These are phyloP conservation scores for Ogataea degrootiae DNA, from an alignment of 805 yeast species.

Conservation along the genomic window DNA sequence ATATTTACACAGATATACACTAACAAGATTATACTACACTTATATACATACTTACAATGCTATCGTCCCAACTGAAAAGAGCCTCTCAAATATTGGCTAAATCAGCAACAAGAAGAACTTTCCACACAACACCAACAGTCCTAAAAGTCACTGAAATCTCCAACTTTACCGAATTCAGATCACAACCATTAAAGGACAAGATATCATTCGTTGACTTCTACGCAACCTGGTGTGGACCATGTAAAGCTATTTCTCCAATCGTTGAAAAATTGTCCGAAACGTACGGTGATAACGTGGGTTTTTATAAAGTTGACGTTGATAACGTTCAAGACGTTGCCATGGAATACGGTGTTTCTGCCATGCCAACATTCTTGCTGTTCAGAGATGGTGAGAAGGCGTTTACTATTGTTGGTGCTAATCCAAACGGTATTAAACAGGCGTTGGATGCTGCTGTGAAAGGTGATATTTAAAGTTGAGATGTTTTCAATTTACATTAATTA, in stretches of 20 bases:
- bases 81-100: too few relatives aligned
- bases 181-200: constrained; percentile 31
- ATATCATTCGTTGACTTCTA: constrained; percentile 58
- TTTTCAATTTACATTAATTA: not conserved
- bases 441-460: constrained; percentile 22
- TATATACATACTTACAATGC: not conserved
- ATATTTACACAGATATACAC: too few relatives aligned
- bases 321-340: constrained; percentile 52
- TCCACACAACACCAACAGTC: constrained; percentile 5
- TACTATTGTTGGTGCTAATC: constrained; percentile 63
- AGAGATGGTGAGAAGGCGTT: constrained; percentile 55
- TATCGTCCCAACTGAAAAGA: not conserved
- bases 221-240: constrained; percentile 80
- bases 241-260: constrained; percentile 64
- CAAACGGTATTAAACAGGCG: constrained; percentile 30
- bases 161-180: constrained; percentile 32
- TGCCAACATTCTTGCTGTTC: constrained; percentile 70
- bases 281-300: constrained; percentile 44
- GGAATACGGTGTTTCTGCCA: constrained; percentile 60
- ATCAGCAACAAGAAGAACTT: constrained; percentile 8
- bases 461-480: constrained; percentile 1
- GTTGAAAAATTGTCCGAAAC: constrained; percentile 40
- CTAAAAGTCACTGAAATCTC: constrained; percentile 31
- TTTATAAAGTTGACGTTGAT: constrained; percentile 71
- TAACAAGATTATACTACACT: too few relatives aligned